Evolutionary conservation across 352 stramenopile genomes (phyloP), one percentile per base, ranked within the genome.

Genomic region (Plasmopara muralis): DNA sequence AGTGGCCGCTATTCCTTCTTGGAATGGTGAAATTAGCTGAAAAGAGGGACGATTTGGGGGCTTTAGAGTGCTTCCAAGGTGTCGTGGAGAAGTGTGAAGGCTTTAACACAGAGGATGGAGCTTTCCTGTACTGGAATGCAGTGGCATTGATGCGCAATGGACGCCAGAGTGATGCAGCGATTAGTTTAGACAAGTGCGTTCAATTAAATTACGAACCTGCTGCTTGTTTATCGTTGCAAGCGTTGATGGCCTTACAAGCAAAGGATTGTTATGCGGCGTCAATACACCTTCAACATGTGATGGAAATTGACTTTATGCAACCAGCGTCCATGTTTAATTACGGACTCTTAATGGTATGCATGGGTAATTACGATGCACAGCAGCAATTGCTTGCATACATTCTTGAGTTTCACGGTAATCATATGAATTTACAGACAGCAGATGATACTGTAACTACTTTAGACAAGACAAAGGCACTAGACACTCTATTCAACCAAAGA

Each of bases 291-390:
- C 67, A 85, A 48, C 68, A 76, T 5, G 57, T 67, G n/a, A 47
- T 93, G 31, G 71, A 78, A 35, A 63, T 91, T 15, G 71, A 89
- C 10, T 66, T 68, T 45, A 57, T 57, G 9, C 57, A 84, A n/a
- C 62, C 62, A 0, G 43, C 50, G 9, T 68, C 77, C 9, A 60
- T 92, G 41, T 81, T 83, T 45, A 87, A 93, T 55, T 87, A 89
- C 42, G 72, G 77, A 0, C 47, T 85, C 33, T 62, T 91, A 33
- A 69, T 93, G 40, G 63, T 71, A 12, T 44, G 39, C 0, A 77
- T 88, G 66, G 47, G 39, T 9, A 80, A 76, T 42, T 62, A 55
- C 29, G 57, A 70, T 2, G 63, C 66, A 2, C 65, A 88, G 51
- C 71, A 85, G 37, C 67, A 85, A 45, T 74, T 90, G 65, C 73